Base-by-base conservation (phyloP, 2,329 filamentous ascomycete genomes). In the Trichoderma cornu-damae region DNA sequence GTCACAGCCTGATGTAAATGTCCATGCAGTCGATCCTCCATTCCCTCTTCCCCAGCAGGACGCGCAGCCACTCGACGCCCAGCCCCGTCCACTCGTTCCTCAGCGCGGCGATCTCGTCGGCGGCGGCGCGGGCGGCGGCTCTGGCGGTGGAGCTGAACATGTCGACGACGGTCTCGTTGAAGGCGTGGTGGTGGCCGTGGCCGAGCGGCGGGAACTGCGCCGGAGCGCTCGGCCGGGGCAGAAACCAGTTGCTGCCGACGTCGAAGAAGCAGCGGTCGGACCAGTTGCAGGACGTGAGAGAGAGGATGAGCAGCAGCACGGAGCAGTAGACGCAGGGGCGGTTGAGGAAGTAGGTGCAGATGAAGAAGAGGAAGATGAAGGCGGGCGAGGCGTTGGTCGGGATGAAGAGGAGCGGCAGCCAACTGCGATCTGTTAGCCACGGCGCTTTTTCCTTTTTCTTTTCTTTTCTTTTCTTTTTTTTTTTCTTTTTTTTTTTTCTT, bases 291-390 rank as follows among this genome's bases (percentile, higher is more conserved):
- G 88, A 91, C 24, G 91, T 95, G 64, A 92, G 82, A 77, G 96
- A 96, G 65, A 99, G 90, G 66, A 97, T 91, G 63, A 96, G 82
- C 48, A 99, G 89, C 54, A 99, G 87, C 61, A 96, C 86, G 60
- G 91, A 96, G 82, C 94, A 99, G 81, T 99, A 99, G 66, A 96
- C 87, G 77, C 94, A 99, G 54, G 94, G 94, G 56, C 93, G 87
- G 76, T 96, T 96, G 67, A 99, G 86, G 75, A 96, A 89, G 79
- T 96, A 97, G 63, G 92, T 96, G 72, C 92, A 90, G 63, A 90
- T 81, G 77, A 99, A 87, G 79, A 94, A 90, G 74, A 90, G 83
- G 75, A 93, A 84, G 71, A 94, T 89, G 77, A 93, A 92, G 67
- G 89, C 82, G 24, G 89, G 89, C 58, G 88, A 91, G 65, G 89